A percentile compares a stretch with the other conserved stretches of the same genome.
phyloP scores from a whole-genome alignment of 2,329 filamentous ascomycete species.

The Microsporum ferrugineum region DNA sequence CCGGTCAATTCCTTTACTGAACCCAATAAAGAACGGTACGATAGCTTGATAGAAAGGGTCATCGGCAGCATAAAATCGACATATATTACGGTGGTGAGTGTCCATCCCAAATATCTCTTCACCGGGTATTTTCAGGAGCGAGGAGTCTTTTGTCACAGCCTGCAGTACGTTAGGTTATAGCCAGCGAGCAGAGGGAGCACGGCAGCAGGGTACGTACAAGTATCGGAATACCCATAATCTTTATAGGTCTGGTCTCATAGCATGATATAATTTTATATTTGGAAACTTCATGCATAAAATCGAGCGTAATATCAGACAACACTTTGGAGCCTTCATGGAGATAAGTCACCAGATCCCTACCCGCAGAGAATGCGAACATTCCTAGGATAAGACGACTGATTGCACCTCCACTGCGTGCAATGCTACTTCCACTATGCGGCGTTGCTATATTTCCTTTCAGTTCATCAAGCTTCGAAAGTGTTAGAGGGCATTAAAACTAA shows the following conservation, averaged over 20 bases:
- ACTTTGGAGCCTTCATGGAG: conserved; percentile 6
- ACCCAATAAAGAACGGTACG: not conserved
- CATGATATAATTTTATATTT: conserved; percentile 9
- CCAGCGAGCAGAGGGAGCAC: not conserved
- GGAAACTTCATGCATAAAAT: conserved; percentile 4
- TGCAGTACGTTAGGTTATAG: not conserved
- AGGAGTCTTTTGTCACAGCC: conserved; percentile 7
- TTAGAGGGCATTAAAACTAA: not conserved
- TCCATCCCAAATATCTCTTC: conserved; percentile 5
- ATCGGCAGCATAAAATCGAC: conserved; percentile 5
- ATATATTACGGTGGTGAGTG: conserved; percentile 8
- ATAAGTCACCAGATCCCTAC: not conserved
- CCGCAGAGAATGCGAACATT: not conserved
- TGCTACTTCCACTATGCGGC: conserved; percentile 2
- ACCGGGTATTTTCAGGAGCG: conserved; percentile 5
- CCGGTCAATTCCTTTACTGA: not conserved
- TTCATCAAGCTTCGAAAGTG: too few relatives aligned
- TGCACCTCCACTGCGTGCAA: not conserved
- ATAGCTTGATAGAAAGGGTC: conserved; percentile 8
- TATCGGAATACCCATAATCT: not conserved
- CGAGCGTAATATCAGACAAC: conserved; percentile 7
- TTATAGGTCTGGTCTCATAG: conserved; percentile 5
- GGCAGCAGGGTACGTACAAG: not conserved
- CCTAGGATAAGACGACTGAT: not conserved
- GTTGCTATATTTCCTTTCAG: conserved; percentile 3